phyloP scores from a whole-genome alignment of 805 yeast genomes.

The Myxozyma neotropica region DNA sequence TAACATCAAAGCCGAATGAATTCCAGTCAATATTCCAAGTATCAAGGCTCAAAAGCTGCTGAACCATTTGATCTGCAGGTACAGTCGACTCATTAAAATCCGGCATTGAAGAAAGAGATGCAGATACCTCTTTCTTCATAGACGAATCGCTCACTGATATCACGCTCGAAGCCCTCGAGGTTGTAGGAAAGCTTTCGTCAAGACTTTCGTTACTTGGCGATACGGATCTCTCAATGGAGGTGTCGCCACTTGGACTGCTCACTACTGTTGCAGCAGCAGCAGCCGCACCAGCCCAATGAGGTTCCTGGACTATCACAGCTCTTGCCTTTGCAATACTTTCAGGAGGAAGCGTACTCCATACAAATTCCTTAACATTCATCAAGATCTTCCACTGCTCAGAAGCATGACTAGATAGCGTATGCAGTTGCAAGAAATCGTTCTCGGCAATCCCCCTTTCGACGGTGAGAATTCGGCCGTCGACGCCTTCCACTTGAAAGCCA shows the following conservation, averaged over 20 bases:
- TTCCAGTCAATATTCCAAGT: constrained; percentile 17
- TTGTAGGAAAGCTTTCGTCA: background rate
- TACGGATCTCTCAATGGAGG: background rate
- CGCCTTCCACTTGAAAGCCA: constrained; percentile 4
- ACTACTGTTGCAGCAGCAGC: background rate
- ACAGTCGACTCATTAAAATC: background rate
- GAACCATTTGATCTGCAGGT: background rate
- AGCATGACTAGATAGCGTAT: constrained; percentile 2
- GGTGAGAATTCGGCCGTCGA: constrained; percentile 12
- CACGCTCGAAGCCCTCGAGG: background rate
- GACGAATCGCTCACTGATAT: background rate
- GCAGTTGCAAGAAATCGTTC: background rate
- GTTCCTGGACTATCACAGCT: background rate
- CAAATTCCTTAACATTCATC: constrained; percentile 11
- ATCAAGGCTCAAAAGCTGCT: constrained; percentile 11
- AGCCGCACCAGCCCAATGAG: background rate
- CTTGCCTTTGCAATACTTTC: background rate
- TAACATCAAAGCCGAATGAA: constrained; percentile 1
- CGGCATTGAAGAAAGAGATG: background rate
- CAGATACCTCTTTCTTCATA: no score
- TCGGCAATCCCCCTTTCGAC: constrained; percentile 12
- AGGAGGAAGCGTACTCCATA: constrained; percentile 17
- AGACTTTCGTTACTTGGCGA: background rate
- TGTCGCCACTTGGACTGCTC: background rate
- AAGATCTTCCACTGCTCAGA: constrained; percentile 17